phyloP scores from a whole-genome alignment of 2,329 filamentous ascomycete genomes.

The Trichophyton verrucosum region DNA sequence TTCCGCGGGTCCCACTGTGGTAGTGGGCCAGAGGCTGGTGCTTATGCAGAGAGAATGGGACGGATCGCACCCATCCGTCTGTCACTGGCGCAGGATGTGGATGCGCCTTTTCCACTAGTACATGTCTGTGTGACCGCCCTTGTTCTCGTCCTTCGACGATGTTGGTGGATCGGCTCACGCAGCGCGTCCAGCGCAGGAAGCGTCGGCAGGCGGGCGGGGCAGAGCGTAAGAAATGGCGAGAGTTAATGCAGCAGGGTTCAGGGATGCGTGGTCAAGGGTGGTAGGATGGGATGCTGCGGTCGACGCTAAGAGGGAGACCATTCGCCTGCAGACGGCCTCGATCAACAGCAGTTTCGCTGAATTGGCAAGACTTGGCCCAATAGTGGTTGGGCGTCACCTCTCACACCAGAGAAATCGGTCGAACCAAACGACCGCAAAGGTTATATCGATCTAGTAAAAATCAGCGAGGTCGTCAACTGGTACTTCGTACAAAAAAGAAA shows the following conservation, averaged over 20 bases:
- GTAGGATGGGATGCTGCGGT: background rate
- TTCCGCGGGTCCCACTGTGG: background rate
- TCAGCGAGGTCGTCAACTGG: background rate
- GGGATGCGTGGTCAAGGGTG: slow-evolving; percentile 3
- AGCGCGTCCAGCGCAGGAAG: background rate
- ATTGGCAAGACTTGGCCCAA: slow-evolving; percentile 7
- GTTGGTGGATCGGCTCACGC: slow-evolving; percentile 4
- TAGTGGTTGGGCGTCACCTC: slow-evolving; percentile 4
- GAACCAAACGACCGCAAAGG: background rate
- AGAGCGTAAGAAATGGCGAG: slow-evolving; percentile 1
- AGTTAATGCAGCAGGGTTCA: slow-evolving; percentile 5
- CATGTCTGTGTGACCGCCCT: slow-evolving; percentile 11
- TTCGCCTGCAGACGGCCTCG: background rate
- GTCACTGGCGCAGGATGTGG: slow-evolving; percentile 15
- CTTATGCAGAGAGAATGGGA: slow-evolving; percentile 2
- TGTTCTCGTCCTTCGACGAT: slow-evolving; percentile 4
- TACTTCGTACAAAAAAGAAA: background rate
- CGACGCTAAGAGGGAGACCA: background rate
- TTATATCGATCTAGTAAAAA: slow-evolving; percentile 5
- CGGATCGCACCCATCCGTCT: slow-evolving; percentile 10
- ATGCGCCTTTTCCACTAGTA: slow-evolving; percentile 15
- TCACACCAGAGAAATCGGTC: background rate
- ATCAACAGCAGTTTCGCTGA: background rate
- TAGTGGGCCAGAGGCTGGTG: slow-evolving; percentile 3
- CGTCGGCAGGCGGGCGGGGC: background rate